Evolutionary conservation across 129 eudicot species (phyloP), one percentile per base, ranked within the genome.

Genomic region (Smallanthus sonchifolius): DNA sequence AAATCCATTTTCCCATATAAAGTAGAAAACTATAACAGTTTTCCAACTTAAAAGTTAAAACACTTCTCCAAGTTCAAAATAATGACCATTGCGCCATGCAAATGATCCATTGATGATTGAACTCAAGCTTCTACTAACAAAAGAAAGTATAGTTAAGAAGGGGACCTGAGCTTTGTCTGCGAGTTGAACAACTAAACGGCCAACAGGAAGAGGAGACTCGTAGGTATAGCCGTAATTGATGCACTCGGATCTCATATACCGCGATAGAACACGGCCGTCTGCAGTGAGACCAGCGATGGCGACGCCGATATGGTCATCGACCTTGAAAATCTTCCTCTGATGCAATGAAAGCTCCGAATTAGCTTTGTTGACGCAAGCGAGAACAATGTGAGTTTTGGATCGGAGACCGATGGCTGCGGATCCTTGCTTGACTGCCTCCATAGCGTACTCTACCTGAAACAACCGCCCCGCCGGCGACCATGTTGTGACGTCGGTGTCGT

Each of bases 401-500:
- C 98, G 89, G 76, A 94, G 89, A 17, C 97, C 98, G 32, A 94
- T 94, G 32, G 98, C 96, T 4, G 97, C 98, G 10, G 98, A 90
- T 40, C 98, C 98, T 76, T 94, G 98, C 84, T 94, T 94, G 34
- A 94, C 98, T 1, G 98, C 98, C 81, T 94, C 98, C 98, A 94
- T 94, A 16, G 98, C 98, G 89, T 94, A 94, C 43, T 94, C 98
- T 5, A 94, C 97, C 74, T 94, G 98, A 68, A 94, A 94, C 7
- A 94, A 80, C 48, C 98, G 76, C 15, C 98, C 98, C 19, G 92
- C 92, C 66, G 98, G 98, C 30, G 91, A 84, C 98, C 98, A 93
- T 65, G 98, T 93, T 6, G 95, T 91, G 44, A 86, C 95, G 65
- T 84, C 95, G 30, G 92, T 88, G 72, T 88, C 97, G 82, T 88